These are phyloP conservation scores for Achlya hypogyna DNA, from an alignment of 352 stramenopile genomes.

Conservation along the genomic window DNA sequence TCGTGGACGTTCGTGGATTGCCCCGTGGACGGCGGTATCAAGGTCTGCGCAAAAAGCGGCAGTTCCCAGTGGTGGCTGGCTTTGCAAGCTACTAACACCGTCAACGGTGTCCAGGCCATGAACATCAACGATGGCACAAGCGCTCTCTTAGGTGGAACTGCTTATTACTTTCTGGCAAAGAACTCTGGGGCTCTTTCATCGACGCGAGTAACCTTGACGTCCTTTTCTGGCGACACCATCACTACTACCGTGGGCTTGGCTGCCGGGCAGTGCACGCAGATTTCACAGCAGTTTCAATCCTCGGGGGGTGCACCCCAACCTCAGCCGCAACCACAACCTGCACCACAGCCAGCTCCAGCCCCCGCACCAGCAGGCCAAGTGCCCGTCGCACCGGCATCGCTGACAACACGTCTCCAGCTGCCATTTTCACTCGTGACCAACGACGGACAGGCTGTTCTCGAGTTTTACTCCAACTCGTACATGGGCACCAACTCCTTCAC, in stretches of 20 bases:
- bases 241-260: slow-evolving; percentile 24
- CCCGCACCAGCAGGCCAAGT: neutral
- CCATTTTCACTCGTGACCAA: neutral
- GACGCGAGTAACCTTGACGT: slow-evolving; percentile 27
- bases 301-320: neutral
- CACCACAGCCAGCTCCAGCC: neutral
- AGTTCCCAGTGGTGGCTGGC: slow-evolving; percentile 55
- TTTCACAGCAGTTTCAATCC: slow-evolving; percentile 25
- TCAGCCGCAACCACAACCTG: neutral
- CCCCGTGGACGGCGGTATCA: slow-evolving; percentile 42
- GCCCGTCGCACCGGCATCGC: neutral
- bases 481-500: slow-evolving; percentile 37
- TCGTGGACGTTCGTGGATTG: slow-evolving; percentile 49
- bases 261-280: slow-evolving; percentile 27
- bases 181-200: slow-evolving; percentile 19
- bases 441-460: neutral
- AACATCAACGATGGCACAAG: slow-evolving; percentile 33
- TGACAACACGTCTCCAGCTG: neutral
- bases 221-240: slow-evolving; percentile 25
- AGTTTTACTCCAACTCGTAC: neutral
- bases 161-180: slow-evolving; percentile 36
- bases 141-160: slow-evolving; percentile 28
- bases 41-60: slow-evolving; percentile 58
- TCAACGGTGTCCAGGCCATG: slow-evolving; percentile 36
- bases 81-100: slow-evolving; percentile 48